phyloP scores from a whole-genome alignment of 2,329 filamentous ascomycete genomes.

The Epichloe festucae region DNA sequence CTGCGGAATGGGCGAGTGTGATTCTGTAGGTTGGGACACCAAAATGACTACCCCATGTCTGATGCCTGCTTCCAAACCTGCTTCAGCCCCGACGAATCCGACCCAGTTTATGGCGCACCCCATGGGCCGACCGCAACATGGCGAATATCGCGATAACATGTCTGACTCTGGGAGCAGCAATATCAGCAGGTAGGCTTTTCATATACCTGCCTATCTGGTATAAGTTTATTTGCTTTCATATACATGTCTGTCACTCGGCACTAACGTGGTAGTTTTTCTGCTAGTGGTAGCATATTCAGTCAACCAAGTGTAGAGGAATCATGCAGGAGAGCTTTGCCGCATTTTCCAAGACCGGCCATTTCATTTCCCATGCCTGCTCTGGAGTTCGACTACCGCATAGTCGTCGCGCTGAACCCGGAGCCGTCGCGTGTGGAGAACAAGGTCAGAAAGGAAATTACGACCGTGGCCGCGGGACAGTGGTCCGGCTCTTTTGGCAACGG shows the following conservation, averaged over 20 bases:
- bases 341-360: conserved; percentile 29
- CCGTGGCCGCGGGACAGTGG: conserved; percentile 33
- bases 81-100: background rate
- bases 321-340: conserved; percentile 24
- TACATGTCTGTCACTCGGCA: background rate
- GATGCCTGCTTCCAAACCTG: background rate
- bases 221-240: too few relatives aligned
- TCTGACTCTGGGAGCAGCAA: conserved; percentile 8
- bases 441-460: conserved; percentile 35
- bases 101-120: conserved; percentile 1
- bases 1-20: conserved; percentile 8
- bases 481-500: conserved; percentile 36
- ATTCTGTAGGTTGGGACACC: conserved; percentile 18
- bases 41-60: conserved; percentile 11
- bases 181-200: conserved; percentile 4
- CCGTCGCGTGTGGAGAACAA: conserved; percentile 29
- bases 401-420: conserved; percentile 30
- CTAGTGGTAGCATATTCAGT: conserved; percentile 5
- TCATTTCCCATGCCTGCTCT: conserved; percentile 32
- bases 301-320: conserved; percentile 24
- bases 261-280: background rate
- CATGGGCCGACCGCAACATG: background rate
- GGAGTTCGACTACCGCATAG: conserved; percentile 37
- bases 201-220: background rate
- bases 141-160: conserved; percentile 6